Evolutionary conservation across 345 rosid species (phyloP), one percentile per base, ranked within the genome.

Genomic region (Moricandia arvensis): DNA sequence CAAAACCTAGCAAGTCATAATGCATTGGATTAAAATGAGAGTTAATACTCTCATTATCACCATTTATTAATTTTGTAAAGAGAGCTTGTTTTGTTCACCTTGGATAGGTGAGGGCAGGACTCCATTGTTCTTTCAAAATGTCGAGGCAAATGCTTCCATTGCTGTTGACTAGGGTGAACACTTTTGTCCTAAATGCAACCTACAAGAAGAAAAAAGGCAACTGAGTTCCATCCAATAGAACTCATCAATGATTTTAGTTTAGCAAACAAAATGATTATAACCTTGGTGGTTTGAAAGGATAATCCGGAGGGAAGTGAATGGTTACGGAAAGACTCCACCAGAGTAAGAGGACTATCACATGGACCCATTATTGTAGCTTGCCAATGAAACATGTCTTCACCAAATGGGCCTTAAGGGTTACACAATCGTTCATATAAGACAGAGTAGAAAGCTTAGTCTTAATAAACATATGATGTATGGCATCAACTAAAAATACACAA

Each of bases 321-420:
- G 90, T 86, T 3, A 86, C 85, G 57, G 85, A 75, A 86, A 86
- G 26, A 84, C 90, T 21, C 90, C 90, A 4, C 90, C 87, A 0
- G 87, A 76, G 33, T 82, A 86, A 18, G 90, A 18, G 90, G 90
- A 72, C 90, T 86, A 8, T 86, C 90, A 0, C 86, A 79, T 4
- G 90, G 90, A 75, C 90, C 90, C 90, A 86, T 86, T 58, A 86
- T 86, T 31, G 90, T 86, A 37, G 89, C 89, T 84, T 86, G 89
- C 87, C 89, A 86, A 57, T 86, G 87, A 43, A 86, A 86, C 89
- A 86, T 84, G 72, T 86, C 90, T 64, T 84, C 86, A 41, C 85
- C 87, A 67, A 83, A 87, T 3, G 90, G 90, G 68, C 90, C 90
- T 86, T 43, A 53, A 27, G 64, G 47, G 47, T 29, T 53, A 47